These are phyloP conservation scores for Crithidia sp. DNA, from an alignment of 208 protist genomes.

Conservation along the genomic window DNA sequence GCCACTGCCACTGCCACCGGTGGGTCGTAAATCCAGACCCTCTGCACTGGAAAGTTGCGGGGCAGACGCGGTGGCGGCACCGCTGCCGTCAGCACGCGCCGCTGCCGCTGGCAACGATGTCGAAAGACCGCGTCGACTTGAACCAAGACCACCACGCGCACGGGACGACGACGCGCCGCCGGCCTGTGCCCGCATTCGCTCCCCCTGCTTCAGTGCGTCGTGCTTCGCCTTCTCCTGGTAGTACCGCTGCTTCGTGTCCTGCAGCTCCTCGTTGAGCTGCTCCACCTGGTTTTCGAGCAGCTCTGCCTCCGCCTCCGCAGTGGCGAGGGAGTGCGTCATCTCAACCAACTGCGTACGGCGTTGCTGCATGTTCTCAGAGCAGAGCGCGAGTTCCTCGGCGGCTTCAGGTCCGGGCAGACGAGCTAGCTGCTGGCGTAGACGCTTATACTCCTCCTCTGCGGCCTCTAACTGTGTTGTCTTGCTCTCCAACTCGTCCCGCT, in stretches of 20 bases:
- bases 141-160: background rate
- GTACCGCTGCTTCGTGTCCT: slow-evolving; percentile 92
- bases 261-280: slow-evolving; percentile 86
- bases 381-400: slow-evolving; percentile 95
- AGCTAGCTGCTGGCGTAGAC: slow-evolving; percentile 93
- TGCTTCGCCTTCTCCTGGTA: slow-evolving; percentile 92
- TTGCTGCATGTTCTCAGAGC: slow-evolving; percentile 93
- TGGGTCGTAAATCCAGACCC: background rate
- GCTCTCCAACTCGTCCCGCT: slow-evolving; percentile 93
- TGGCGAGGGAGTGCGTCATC: slow-evolving; percentile 68
- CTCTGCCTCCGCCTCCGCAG: slow-evolving; percentile 71
- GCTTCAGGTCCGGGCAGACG: slow-evolving; percentile 96
- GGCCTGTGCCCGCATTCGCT: slow-evolving; percentile 44
- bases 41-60: no score
- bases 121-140: no score
- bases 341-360: slow-evolving; percentile 89
- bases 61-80: no score
- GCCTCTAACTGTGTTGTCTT: slow-evolving; percentile 90
- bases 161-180: slow-evolving; percentile 32
- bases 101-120: no score
- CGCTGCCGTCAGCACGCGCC: no score
- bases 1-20: background rate
- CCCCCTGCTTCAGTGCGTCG: slow-evolving; percentile 63
- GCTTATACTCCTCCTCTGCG: slow-evolving; percentile 90
- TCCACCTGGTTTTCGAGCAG: slow-evolving; percentile 92